phyloP scores from a whole-genome alignment of 805 yeast genomes.

The Saccharomycopsis fermentans region DNA sequence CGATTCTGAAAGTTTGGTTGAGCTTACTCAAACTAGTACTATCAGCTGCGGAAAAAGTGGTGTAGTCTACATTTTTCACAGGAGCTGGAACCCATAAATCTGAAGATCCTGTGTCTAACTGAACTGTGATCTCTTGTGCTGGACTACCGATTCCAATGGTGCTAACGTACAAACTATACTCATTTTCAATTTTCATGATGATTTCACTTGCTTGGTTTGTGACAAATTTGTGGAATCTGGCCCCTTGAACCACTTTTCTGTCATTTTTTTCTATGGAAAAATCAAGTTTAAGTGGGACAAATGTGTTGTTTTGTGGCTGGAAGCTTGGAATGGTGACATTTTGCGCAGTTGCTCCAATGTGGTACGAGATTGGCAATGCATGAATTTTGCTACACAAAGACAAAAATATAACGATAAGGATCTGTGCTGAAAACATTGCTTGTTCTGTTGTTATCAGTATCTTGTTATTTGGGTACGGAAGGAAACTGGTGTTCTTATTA shows the following conservation, averaged over 20 bases:
- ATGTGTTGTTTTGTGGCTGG: not conserved
- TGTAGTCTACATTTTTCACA: not conserved
- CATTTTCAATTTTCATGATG: slow-evolving; percentile 24
- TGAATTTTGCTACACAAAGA: not conserved
- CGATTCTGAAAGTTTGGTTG: slow-evolving; percentile 2
- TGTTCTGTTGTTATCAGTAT: not conserved
- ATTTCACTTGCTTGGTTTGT: slow-evolving; percentile 3
- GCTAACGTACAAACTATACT: slow-evolving; percentile 35
- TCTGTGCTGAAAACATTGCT: not conserved
- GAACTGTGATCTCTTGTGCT: slow-evolving; percentile 39
- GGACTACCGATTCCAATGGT: slow-evolving; percentile 46
- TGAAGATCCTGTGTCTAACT: slow-evolving; percentile 70
- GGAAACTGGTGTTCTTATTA: too few species aligned
- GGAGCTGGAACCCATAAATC: slow-evolving; percentile 48
- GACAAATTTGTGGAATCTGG: not conserved
- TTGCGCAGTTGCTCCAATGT: not conserved
- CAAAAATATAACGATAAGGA: not conserved
- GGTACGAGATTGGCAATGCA: not conserved
- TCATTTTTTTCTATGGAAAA: slow-evolving; percentile 5
- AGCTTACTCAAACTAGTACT: not conserved
- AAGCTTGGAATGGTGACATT: not conserved
- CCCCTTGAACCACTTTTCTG: not conserved
- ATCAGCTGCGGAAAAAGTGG: not conserved
- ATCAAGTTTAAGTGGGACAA: slow-evolving; percentile 7
- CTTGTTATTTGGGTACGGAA: too few species aligned